These are phyloP conservation scores for Heritiera fomes DNA, from an alignment of 345 rosid genomes.

Conservation along the genomic window DNA sequence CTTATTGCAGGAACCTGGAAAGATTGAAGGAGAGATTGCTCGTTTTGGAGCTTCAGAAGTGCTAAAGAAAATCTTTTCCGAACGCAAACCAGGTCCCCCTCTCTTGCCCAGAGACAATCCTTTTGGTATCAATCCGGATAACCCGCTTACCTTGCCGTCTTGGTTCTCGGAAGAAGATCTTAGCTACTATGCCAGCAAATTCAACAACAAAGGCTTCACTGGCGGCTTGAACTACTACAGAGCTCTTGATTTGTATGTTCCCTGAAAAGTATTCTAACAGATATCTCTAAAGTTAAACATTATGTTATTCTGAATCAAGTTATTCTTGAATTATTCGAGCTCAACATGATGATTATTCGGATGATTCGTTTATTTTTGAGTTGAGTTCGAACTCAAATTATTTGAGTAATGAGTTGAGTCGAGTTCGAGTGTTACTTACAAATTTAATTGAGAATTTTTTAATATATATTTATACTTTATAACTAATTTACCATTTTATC, in stretches of 20 bases:
- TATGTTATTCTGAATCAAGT: neutral
- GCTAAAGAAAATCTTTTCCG: conserved; percentile 41
- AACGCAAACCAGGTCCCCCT: conserved; percentile 48
- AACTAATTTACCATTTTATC: no score
- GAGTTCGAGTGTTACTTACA: no score
- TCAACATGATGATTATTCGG: no score
- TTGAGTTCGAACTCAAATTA: no score
- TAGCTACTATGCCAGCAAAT: conserved; percentile 42
- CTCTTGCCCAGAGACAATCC: conserved; percentile 47
- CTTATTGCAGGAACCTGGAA: conserved; percentile 50
- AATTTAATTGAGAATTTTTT: no score
- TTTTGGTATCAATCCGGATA: conserved; percentile 24
- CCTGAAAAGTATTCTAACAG: neutral
- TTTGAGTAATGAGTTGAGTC: no score
- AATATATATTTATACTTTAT: no score
- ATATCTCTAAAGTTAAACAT: neutral
- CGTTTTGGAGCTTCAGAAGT: conserved; percentile 36
- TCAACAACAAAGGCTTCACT: conserved; percentile 55
- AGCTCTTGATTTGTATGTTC: conserved; percentile 60
- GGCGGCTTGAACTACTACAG: conserved; percentile 80
- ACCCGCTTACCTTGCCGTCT: conserved; percentile 41
- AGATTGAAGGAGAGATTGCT: conserved; percentile 56
- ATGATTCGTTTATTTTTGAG: no score
- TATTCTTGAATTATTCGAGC: no score
- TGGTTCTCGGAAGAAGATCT: conserved; percentile 72